Conservation (phyloP, 768 basidiomycete species). For the Cystofilobasidium macerans region DNA sequence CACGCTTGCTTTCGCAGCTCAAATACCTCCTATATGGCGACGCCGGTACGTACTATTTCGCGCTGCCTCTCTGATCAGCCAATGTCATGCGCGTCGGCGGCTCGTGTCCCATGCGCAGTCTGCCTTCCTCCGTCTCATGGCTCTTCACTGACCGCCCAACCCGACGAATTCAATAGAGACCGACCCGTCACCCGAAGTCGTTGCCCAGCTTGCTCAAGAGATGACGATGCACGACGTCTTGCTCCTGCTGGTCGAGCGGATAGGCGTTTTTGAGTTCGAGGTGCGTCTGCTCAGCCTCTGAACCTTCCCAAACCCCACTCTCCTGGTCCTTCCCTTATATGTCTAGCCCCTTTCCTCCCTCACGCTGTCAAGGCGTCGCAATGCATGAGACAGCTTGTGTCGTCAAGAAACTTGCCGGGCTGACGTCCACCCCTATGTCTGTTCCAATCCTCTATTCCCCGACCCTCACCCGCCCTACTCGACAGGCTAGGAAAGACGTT, state of each 20-base stretch:
- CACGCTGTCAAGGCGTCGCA: no score
- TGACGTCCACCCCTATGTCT: no score
- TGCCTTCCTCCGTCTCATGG: not conserved
- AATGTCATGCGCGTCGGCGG: slow-evolving; percentile 7
- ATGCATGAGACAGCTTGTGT: no score
- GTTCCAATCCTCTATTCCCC: not conserved
- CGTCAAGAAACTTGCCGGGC: no score
- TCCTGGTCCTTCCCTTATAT: no score
- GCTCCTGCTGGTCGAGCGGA: slow-evolving; percentile 63
- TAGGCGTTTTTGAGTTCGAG: slow-evolving; percentile 87
- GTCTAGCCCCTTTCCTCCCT: no score
- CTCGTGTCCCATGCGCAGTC: not conserved
- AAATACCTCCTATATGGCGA: slow-evolving; percentile 80
- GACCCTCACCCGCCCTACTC: slow-evolving; percentile 37
- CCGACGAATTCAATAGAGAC: slow-evolving; percentile 28
- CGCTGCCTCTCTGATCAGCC: no score
- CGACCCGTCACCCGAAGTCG: slow-evolving; percentile 78
- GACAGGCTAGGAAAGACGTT: slow-evolving; percentile 43
- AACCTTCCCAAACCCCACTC: no score
- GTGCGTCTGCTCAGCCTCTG: slow-evolving; percentile 41
- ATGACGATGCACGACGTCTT: slow-evolving; percentile 85
- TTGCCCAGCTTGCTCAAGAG: slow-evolving; percentile 92
- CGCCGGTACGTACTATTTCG: slow-evolving; percentile 67
- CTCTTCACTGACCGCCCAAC: not conserved
- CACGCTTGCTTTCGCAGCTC: slow-evolving; percentile 79